phyloP scores from a whole-genome alignment of 2,329 filamentous ascomycete genomes.

The Penicillium paneum region DNA sequence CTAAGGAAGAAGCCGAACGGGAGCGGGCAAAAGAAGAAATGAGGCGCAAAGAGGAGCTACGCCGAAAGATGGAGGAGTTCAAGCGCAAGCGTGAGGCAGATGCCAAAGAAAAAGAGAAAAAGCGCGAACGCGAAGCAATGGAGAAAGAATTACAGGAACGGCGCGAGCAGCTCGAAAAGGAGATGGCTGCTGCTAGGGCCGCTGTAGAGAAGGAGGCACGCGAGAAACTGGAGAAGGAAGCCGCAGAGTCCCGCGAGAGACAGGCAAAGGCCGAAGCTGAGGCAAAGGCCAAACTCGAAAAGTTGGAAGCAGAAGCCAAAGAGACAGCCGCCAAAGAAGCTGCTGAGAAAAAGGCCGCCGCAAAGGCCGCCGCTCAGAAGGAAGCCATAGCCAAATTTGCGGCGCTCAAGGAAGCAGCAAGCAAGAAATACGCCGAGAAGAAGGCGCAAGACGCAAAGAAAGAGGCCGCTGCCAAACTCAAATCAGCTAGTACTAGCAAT shows the following conservation, averaged over 20 bases:
- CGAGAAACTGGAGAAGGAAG: slow-evolving; percentile 32
- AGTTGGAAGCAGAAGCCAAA: slow-evolving; percentile 34
- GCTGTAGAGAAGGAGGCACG: slow-evolving; percentile 36
- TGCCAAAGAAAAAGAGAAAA: slow-evolving; percentile 37
- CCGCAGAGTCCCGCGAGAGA: slow-evolving; percentile 23
- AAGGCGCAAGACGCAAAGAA: slow-evolving; percentile 36
- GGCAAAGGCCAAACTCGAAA: slow-evolving; percentile 31
- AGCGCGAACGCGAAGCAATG: slow-evolving; percentile 41
- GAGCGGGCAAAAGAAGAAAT: slow-evolving; percentile 33
- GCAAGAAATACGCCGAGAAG: slow-evolving; percentile 38
- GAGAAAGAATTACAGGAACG: slow-evolving; percentile 41
- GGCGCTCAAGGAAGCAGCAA: slow-evolving; percentile 40
- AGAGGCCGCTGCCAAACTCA: slow-evolving; percentile 24
- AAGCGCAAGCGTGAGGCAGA: slow-evolving; percentile 38
- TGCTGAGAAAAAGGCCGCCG: slow-evolving; percentile 66
- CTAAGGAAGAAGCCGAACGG: slow-evolving; percentile 28
- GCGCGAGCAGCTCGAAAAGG: slow-evolving; percentile 40
- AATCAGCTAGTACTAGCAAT: slow-evolving; percentile 32
- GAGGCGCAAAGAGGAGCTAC: slow-evolving; percentile 37
- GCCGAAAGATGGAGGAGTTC: slow-evolving; percentile 40
- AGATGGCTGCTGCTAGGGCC: slow-evolving; percentile 34
- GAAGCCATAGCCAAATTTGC: slow-evolving; percentile 40
- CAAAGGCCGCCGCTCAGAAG: slow-evolving; percentile 37
- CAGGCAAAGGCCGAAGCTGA: slow-evolving; percentile 21
- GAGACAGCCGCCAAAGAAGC: slow-evolving; percentile 36